Evolutionary conservation across 495 filamentous ascomycete species (phyloP).

Genomic region (Neurospora sp.): DNA sequence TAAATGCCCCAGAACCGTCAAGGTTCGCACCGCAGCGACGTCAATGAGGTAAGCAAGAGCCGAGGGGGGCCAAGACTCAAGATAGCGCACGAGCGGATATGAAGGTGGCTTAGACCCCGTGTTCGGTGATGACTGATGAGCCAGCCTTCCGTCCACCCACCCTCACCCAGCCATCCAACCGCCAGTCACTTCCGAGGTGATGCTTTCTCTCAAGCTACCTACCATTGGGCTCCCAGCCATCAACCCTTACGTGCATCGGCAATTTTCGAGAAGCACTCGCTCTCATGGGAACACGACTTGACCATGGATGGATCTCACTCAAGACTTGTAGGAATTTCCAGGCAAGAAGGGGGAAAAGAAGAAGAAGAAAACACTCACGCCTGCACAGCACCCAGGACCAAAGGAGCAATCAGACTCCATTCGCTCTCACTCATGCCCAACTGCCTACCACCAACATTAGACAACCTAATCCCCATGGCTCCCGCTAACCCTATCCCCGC

Average conservation of each 20-base stretch:
- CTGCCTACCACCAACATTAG: not conserved
- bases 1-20: not conserved
- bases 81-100: not conserved
- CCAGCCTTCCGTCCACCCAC: not conserved
- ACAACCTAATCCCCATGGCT: constrained; percentile 10
- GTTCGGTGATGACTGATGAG: not conserved
- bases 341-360: not conserved
- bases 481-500: constrained; percentile 15
- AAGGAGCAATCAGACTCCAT: constrained; percentile 15
- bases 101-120: not conserved
- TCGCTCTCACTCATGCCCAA: not conserved
- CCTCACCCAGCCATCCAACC: not conserved
- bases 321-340: not conserved
- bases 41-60: not conserved
- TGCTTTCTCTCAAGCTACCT: not conserved
- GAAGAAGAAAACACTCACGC: constrained; percentile 6
- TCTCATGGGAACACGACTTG: not conserved
- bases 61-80: not conserved
- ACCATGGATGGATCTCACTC: not conserved
- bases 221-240: not conserved
- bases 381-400: constrained; percentile 15
- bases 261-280: not conserved
- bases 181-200: not conserved
- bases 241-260: not conserved
- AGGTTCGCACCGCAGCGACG: not conserved